Evolutionary conservation across 2,329 filamentous ascomycete species (phyloP), one percentile per base, ranked within the genome.

Genomic region (Neopestalotiopsis clavispora): DNA sequence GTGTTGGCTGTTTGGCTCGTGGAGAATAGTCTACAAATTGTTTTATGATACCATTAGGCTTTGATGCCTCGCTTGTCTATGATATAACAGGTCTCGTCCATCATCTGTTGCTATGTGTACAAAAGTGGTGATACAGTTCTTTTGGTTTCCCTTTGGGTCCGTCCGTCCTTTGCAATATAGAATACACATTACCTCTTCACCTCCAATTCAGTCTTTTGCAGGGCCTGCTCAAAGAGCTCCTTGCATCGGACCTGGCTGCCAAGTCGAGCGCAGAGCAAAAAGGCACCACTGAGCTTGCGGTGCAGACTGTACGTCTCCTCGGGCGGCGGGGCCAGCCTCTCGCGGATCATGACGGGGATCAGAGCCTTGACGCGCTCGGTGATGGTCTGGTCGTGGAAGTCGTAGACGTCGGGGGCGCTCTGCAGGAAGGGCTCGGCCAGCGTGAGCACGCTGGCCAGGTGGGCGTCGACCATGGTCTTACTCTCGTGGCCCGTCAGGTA

Each of bases 251-350:
- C 95, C 72, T 89, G 87, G 78, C 94, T 97, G 3, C 94, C 94
- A 69, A 99, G 79, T 72, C 90, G 88, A 0, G 96, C 95, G 80
- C 96, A 99, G 20, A 99, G 85, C 76, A 99, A 81, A 78, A 99
- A 99, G 0, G 96, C 97, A 0, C 96, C 96, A 79, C 94, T 97
- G 67, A 99, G 83, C 83, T 99, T 99, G 70, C 96, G 89, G 81
- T 99, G 96, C 75, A 99, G 82, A 78, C 92, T 95, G 78, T 99
- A 99, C 66, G 96, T 99, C 85, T 99, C 96, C 82, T 99, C 97
- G 0, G 96, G 96, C 30, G 97, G 96, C 30, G 96, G 95, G 17
- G 94, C 90, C 23, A 99, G 83, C 45, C 96, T 84, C 84, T 99
- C 96, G 68, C 89, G 89, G 61, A 99, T 86, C 96, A 99, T 99